Evolutionary conservation across 75 land plant species (phyloP), one percentile per base, ranked within the genome.

Genomic region (Pinus taeda): DNA sequence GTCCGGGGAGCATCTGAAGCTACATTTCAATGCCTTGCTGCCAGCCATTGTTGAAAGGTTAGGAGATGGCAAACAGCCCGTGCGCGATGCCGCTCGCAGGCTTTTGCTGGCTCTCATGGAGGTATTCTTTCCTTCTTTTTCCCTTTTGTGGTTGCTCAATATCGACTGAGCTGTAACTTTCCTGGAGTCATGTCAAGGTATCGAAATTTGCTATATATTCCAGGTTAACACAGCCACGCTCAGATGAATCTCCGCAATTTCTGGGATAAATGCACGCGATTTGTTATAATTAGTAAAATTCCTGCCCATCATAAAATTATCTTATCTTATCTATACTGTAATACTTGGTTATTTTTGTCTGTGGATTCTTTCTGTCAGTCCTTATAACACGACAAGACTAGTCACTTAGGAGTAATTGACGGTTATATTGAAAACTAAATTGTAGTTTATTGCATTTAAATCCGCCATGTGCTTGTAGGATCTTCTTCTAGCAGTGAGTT

Each of bases 11-110:
- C 89, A 91, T 58, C 75, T 97, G 29, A 95, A 93, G 90, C 76
- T 95, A 59, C 99, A 97, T 71, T 95, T 97, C 83, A 93, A 93
- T 77, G 91, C 87, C 0, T 83, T 97, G 17, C 83, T 97, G 6
- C 99, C 99, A 0, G 94, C 96, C 75, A 87, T 85, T 15, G 99
- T 91, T 17, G 99, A 97, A 86, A 73, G 99, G 9, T 74, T 97
- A 11, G 99, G 99, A 8, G 99, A 97, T 74, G 93, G 80, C 26
- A 97, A 97, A 77, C 99, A 95, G 86, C 96, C 99, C 18, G 96
- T 97, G 18, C 85, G 99, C 20, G 99, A 97, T 63, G 99, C 99
- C 13, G 96, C 94, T 8, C 60, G 96, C 30, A 78, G 93, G 69
- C 83, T 97, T 22, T 79, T 97, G 53, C 79, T 97, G n/a, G 94